Evolutionary conservation across 306 rosid species (phyloP).

Genomic region (Cicer arietinum): DNA sequence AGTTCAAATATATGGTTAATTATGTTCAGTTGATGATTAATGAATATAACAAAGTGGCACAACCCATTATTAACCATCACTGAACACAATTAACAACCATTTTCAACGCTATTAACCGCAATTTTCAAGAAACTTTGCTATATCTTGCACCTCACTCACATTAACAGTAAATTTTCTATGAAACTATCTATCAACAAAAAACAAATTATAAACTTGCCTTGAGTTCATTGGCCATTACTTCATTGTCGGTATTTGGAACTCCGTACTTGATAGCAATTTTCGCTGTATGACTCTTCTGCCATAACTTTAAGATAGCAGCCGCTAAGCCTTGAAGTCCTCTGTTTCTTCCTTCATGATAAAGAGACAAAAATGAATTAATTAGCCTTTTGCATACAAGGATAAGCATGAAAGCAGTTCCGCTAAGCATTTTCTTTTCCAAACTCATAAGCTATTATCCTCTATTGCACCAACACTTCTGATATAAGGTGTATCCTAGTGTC

Average conservation of each 20-base stretch:
- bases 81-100: too few relatives aligned
- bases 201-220: slow-evolving; percentile 61
- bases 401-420: background rate
- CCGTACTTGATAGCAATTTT: slow-evolving; percentile 87
- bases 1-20: too few relatives aligned
- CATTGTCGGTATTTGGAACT: slow-evolving; percentile 71
- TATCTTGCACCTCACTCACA: slow-evolving; percentile 30
- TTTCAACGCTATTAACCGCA: too few relatives aligned
- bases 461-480: too few relatives aligned
- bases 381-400: slow-evolving; percentile 31
- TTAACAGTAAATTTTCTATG: slow-evolving; percentile 26
- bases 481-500: too few relatives aligned
- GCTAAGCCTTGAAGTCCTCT: slow-evolving; percentile 87
- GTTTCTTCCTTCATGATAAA: slow-evolving; percentile 72
- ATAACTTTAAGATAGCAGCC: slow-evolving; percentile 72
- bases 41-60: too few relatives aligned
- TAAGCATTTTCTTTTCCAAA: background rate
- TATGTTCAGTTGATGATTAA: too few relatives aligned
- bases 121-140: too few relatives aligned
- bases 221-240: slow-evolving; percentile 75
- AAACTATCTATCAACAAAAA: background rate
- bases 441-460: background rate
- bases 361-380: slow-evolving; percentile 30
- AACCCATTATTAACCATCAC: too few relatives aligned
- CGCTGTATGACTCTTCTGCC: slow-evolving; percentile 81